Evolutionary conservation across 1,139 yeast genomes (phyloP), one percentile per base, ranked within the genome.

Genomic region (Petasospora fabianii): DNA sequence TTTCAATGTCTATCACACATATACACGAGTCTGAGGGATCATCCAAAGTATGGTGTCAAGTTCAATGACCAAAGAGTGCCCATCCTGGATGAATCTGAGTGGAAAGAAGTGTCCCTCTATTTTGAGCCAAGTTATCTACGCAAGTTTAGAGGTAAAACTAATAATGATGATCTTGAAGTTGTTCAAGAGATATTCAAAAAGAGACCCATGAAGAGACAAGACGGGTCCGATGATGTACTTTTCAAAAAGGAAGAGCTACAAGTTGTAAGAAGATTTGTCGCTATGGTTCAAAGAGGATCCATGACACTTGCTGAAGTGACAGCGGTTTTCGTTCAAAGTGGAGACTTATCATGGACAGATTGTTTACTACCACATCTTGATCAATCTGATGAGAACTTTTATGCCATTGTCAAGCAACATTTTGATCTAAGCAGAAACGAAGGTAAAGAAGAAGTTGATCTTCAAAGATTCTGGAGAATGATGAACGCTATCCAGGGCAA

Each of bases 71-170:
- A 24, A 18, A 13, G 18, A 15, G 44, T 42, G 5, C 44, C 45
- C 0, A 12, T 27, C 5, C 21, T 45, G 10, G 22, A 41, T 3
- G 39, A 31, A 6, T 27, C 36, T 8, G 41, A 42, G 10, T 45
- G 48, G 48, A 30, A 27, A 10, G 31, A 36, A 3, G 31, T 36
- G n/a, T 14, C 20, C 8, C 33, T 22, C 12, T 34, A 35, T 21
- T 45, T 45, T 32, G 48, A 45, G 24, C 38, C 46, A 12, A 41
- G 46, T 18, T 45, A 45, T 26, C 21, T 42, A 11, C 29, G 48
- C 24, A 45, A 45, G 32, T 42, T 42, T 22, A 35, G 42, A 18
- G 35, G 41, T 6, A 45, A 45, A 26, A 30, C 24, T 3, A 42
- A 45, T 34, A 45, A 45, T 20, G 34, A 34, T 3, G 48, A 45